A percentile compares a stretch with the other conserved stretches of the same genome.
These are phyloP conservation scores for Neophaeococcomyces aloes DNA, from an alignment of 2,329 filamentous ascomycete genomes.

Conservation along the genomic window DNA sequence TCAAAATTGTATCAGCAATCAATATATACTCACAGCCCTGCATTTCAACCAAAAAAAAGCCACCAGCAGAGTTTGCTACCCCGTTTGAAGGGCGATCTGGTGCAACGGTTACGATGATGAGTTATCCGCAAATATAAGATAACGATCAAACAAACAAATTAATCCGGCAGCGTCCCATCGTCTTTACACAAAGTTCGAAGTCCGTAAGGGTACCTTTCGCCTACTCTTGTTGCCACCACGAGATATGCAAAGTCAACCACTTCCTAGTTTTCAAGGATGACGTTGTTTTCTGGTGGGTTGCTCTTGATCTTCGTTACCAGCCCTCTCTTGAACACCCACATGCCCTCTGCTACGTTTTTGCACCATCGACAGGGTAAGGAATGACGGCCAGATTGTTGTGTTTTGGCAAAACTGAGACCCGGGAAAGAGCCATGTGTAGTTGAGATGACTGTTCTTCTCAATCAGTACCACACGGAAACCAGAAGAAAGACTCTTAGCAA, in stretches of 20 bases:
- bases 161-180: no score
- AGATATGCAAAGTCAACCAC: slow-evolving; percentile 45
- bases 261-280: slow-evolving; percentile 36
- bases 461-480: slow-evolving; percentile 46
- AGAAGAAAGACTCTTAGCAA: slow-evolving; percentile 41
- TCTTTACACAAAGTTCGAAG: slow-evolving; percentile 2
- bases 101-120: no score
- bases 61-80: no score
- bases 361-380: slow-evolving; percentile 42
- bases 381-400: slow-evolving; percentile 52
- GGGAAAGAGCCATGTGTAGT: slow-evolving; percentile 52
- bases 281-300: slow-evolving; percentile 21
- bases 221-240: slow-evolving; percentile 48
- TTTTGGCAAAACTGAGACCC: slow-evolving; percentile 46
- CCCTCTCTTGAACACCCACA: slow-evolving; percentile 34
- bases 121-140: no score
- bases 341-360: slow-evolving; percentile 25
- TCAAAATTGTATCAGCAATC: no score
- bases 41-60: no score
- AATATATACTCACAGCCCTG: no score
- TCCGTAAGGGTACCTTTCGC: slow-evolving; percentile 15
- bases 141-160: no score
- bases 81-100: no score
- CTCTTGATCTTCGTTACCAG: slow-evolving; percentile 32
- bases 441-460: slow-evolving; percentile 51